Conservation (phyloP, 1,139 yeast species). For the Dujonia santamariae region DNA sequence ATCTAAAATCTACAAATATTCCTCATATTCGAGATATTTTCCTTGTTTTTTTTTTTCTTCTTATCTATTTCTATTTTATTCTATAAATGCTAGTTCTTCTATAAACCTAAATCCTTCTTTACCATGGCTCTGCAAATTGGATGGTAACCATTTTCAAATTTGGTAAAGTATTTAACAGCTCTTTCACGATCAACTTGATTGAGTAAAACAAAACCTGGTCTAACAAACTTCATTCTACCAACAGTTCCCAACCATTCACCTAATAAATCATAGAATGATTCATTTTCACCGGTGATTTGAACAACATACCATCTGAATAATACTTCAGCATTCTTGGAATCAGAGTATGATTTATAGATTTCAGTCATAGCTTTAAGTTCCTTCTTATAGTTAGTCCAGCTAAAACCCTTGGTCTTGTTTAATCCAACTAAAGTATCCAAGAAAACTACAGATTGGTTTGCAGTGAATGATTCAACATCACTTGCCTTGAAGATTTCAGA, state of each 20-base stretch:
- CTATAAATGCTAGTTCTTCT: constrained; percentile 6
- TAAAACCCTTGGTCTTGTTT: constrained; percentile 27
- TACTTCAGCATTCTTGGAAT: constrained; percentile 75
- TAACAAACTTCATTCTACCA: constrained; percentile 92
- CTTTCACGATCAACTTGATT: constrained; percentile 60
- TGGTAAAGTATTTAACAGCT: constrained; percentile 64
- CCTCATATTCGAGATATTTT: background rate
- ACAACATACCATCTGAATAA: constrained; percentile 74
- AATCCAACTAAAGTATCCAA: constrained; percentile 57
- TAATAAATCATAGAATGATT: constrained; percentile 45
- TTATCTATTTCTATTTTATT: background rate
- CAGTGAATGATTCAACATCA: constrained; percentile 57
- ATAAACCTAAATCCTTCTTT: constrained; percentile 60
- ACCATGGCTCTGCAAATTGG: constrained; percentile 84
- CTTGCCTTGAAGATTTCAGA: constrained; percentile 17
- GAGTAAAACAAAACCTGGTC: constrained; percentile 76
- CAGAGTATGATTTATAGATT: constrained; percentile 42
- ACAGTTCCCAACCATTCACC: constrained; percentile 88
- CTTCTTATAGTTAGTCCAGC: constrained; percentile 35
- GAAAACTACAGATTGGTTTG: constrained; percentile 78
- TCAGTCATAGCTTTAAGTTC: constrained; percentile 42
- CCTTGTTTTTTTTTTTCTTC: constrained; percentile 3
- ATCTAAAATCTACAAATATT: no score
- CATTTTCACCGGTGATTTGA: constrained; percentile 48
- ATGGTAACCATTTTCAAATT: constrained; percentile 62